Conservation (phyloP, 768 basidiomycete species). For the Russula dissimulans region DNA sequence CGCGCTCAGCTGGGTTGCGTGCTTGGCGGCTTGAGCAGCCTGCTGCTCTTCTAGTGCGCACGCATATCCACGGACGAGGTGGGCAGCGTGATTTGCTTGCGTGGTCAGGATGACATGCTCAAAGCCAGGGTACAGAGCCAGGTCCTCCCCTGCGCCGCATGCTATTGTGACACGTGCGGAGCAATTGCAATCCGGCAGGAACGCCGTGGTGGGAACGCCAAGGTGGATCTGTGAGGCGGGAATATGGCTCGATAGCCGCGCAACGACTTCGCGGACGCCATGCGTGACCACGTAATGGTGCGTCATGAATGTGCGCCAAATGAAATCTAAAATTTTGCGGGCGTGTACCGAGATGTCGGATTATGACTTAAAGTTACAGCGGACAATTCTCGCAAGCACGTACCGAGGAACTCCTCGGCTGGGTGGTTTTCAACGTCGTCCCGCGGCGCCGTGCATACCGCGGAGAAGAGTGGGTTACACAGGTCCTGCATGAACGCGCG, state of each 20-base stretch:
- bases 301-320: slow-evolving; percentile 57
- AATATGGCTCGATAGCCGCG: slow-evolving; percentile 37
- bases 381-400: slow-evolving; percentile 18
- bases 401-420: slow-evolving; percentile 56
- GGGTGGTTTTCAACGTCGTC: slow-evolving; percentile 49
- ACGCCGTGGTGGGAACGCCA: slow-evolving; percentile 39
- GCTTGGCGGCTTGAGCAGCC: slow-evolving; percentile 13
- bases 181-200: slow-evolving; percentile 33
- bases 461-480: slow-evolving; percentile 59
- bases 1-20: slow-evolving; percentile 33
- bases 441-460: slow-evolving; percentile 57
- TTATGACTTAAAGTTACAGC: not conserved
- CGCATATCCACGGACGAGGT: slow-evolving; percentile 41
- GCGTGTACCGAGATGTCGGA: not conserved
- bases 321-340: slow-evolving; percentile 42
- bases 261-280: slow-evolving; percentile 53
- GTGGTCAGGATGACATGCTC: slow-evolving; percentile 65
- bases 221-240: slow-evolving; percentile 41
- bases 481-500: slow-evolving; percentile 42
- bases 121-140: slow-evolving; percentile 38
- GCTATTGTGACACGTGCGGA: slow-evolving; percentile 31
- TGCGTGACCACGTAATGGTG: slow-evolving; percentile 56
- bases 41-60: slow-evolving; percentile 28
- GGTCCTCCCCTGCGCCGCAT: slow-evolving; percentile 25
- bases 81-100: slow-evolving; percentile 55